Percentiles rank a stretch among this genome's conserved stretches.
Evolutionary conservation across 2,329 filamentous ascomycete genomes (phyloP).

Genomic region (Fusarium liriodendri): DNA sequence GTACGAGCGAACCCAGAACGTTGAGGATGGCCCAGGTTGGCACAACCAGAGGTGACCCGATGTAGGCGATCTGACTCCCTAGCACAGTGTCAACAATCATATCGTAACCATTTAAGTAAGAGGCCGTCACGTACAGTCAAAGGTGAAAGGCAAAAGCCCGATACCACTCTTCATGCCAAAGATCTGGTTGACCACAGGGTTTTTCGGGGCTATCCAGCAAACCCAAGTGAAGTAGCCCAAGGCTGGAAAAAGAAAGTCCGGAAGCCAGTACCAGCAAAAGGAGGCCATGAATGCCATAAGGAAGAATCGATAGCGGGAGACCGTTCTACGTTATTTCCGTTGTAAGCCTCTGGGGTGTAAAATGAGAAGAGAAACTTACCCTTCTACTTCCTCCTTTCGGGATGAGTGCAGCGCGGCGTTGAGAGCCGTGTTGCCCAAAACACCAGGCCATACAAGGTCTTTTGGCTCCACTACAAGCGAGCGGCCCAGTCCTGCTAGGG

Average conservation of each 20-base stretch:
- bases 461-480: constrained; percentile 59
- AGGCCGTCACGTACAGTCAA: constrained; percentile 50
- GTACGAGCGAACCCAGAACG: constrained; percentile 59
- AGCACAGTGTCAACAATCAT: background rate
- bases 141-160: constrained; percentile 54
- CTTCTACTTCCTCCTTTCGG: constrained; percentile 44
- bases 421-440: constrained; percentile 60
- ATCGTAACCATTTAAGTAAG: background rate
- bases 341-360: too few relatives aligned
- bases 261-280: constrained; percentile 63
- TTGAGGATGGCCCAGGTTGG: constrained; percentile 61
- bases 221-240: constrained; percentile 60
- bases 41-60: constrained; percentile 53
- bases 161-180: constrained; percentile 60
- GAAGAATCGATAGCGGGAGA: constrained; percentile 58
- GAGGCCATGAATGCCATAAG: constrained; percentile 49
- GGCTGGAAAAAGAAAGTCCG: constrained; percentile 58
- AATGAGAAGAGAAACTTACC: constrained; percentile 1
- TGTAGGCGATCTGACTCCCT: constrained; percentile 51
- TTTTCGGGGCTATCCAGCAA: constrained; percentile 61
- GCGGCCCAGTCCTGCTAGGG: constrained; percentile 58
- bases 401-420: constrained; percentile 55
- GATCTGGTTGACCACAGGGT: constrained; percentile 58
- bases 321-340: constrained; percentile 38
- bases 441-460: constrained; percentile 64